Evolutionary conservation across 805 yeast species (phyloP).

Genomic region (Candida alai): DNA sequence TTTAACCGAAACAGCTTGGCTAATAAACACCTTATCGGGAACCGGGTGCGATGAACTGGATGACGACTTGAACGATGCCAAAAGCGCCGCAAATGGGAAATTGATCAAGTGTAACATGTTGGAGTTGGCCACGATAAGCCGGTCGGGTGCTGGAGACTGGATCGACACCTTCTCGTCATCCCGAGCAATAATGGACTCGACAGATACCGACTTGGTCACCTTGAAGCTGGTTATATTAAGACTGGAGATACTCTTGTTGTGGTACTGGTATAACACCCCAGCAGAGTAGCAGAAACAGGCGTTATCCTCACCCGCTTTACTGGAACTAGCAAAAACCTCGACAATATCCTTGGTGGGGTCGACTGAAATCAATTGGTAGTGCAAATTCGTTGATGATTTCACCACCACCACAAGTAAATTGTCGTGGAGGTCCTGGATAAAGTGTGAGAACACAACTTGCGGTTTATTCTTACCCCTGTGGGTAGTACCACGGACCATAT

Average conservation of each 20-base stretch:
- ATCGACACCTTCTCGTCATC: constrained; percentile 24
- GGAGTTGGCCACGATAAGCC: constrained; percentile 42
- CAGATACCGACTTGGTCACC: constrained; percentile 16
- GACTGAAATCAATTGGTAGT: constrained; percentile 24
- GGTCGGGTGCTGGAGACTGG: constrained; percentile 39
- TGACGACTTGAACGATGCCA: constrained; percentile 22
- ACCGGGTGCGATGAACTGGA: constrained; percentile 12
- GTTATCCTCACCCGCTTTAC: constrained; percentile 2
- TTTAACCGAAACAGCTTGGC: constrained; percentile 30
- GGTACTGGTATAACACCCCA: constrained; percentile 24
- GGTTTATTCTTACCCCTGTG: not conserved
- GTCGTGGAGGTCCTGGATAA: constrained; percentile 7
- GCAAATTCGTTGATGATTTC: constrained; percentile 9
- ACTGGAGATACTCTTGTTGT: constrained; percentile 17
- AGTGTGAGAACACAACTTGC: constrained; percentile 6
- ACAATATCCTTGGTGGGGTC: constrained; percentile 16
- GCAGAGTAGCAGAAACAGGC: constrained; percentile 20
- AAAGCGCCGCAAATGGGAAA: constrained; percentile 39
- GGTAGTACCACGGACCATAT: constrained; percentile 1
- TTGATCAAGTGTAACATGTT: constrained; percentile 43
- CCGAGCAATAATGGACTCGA: constrained; percentile 14
- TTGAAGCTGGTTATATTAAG: constrained; percentile 22
- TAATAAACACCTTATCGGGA: constrained; percentile 24
- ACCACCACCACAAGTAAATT: constrained; percentile 5
- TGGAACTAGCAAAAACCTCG: constrained; percentile 18